These are phyloP conservation scores for Glebionis coronaria DNA, from an alignment of 129 eudicot genomes.

Conservation along the genomic window DNA sequence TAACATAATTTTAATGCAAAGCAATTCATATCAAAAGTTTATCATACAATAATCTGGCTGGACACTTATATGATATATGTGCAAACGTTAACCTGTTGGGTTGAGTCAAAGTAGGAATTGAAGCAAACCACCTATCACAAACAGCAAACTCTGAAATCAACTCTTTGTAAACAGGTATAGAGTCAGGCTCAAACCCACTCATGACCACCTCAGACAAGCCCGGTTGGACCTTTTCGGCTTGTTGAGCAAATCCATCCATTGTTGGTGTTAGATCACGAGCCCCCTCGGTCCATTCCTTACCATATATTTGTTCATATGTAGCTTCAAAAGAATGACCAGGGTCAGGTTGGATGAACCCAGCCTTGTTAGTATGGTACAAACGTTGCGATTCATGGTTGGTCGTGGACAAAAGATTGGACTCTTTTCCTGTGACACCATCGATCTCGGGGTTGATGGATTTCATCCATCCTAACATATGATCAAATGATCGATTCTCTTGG, in stretches of 20 bases:
- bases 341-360: constrained; percentile 70
- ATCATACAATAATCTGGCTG: too few species aligned
- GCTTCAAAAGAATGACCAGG: constrained; percentile 95
- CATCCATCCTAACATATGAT: constrained; percentile 69
- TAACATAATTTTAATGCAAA: background rate
- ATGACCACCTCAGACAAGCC: constrained; percentile 70
- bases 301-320: constrained; percentile 60
- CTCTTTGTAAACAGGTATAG: constrained; percentile 70
- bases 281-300: constrained; percentile 46
- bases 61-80: background rate
- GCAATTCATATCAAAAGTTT: too few species aligned
- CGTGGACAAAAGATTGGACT: constrained; percentile 51
- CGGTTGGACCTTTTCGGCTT: constrained; percentile 55
- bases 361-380: constrained; percentile 44
- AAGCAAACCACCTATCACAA: constrained; percentile 90
- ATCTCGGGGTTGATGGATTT: constrained; percentile 53
- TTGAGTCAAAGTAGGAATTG: constrained; percentile 75
- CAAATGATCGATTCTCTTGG: constrained; percentile 70
- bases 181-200: constrained; percentile 81
- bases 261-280: constrained; percentile 34
- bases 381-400: constrained; percentile 35
- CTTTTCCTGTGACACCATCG: constrained; percentile 48
- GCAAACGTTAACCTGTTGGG: constrained; percentile 52
- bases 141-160: constrained; percentile 67
- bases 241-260: constrained; percentile 84